Evolutionary conservation across 345 rosid species (phyloP).

Genomic region (Clausena lansium): DNA sequence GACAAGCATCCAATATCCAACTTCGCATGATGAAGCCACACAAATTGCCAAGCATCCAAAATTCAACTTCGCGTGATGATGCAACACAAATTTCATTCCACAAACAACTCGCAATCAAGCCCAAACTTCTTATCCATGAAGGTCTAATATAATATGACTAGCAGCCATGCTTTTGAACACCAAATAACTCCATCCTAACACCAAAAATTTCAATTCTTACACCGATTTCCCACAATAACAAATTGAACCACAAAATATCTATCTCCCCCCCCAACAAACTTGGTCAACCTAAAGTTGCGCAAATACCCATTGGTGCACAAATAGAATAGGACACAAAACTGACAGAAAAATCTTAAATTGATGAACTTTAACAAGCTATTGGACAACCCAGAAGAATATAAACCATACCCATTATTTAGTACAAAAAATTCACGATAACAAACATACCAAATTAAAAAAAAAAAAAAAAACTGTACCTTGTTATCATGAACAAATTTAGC

Average conservation of each 20-base stretch:
- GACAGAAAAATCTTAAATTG: not conserved
- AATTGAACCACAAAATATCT: not conserved
- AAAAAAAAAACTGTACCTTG: constrained; percentile 19
- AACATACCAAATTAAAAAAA: not conserved
- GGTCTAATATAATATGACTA: not conserved
- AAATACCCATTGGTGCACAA: not conserved
- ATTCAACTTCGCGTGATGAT: not conserved
- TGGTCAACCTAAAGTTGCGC: not conserved
- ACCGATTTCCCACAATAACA: constrained; percentile 2
- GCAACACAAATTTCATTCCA: not conserved
- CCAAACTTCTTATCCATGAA: not conserved
- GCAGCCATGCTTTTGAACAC: not conserved
- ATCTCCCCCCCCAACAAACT: not conserved
- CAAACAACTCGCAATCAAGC: not conserved
- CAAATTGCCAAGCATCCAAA: constrained; percentile 8
- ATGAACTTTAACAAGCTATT: not conserved
- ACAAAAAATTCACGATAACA: not conserved
- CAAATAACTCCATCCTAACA: not conserved
- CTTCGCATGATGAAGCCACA: not conserved
- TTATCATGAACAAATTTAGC: constrained; percentile 31
- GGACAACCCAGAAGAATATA: not conserved
- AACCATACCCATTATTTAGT: not conserved
- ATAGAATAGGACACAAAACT: not conserved
- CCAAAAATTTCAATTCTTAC: not conserved
- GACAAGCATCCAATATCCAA: constrained; percentile 1